Evolutionary conservation across 306 rosid genomes (phyloP), one percentile per base, ranked within the genome.

Genomic region (Prosopis cineraria): DNA sequence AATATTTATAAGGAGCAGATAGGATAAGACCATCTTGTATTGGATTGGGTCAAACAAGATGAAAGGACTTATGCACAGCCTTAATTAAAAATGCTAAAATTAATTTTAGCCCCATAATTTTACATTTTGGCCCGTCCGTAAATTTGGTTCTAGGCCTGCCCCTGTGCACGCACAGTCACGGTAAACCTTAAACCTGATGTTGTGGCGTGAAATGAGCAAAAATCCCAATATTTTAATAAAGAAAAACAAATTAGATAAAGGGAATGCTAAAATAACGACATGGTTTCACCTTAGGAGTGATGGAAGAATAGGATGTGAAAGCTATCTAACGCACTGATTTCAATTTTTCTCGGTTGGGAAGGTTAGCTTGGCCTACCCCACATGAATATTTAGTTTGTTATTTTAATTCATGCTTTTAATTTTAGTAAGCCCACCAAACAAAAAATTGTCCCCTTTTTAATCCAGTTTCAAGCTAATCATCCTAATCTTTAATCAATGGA

Each of bases 341-440:
- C 5, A 27, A 55, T 2, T n/a, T 34, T 64, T 34, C 70, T 19
- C 45, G 36, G 24, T 64, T 3, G 25, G 30, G 50, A 72, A 72
- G 66, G 71, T 77, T 73, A 25, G 82, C 30, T 30, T 24, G n/a
- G 53, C 72, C 72, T 69, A 60, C 74, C 74, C 78, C 82, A 80
- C 59, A 52, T 52, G 1, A 75, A 17, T 41, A 64, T 48, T 19
- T 50, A 13, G 4, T 72, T 50, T 60, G 55, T 22, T 37, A 59
- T 78, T 10, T 7, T 10, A 64, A 65, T 65, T 20, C 22, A 33
- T 70, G 33, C 9, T 27, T 53, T 34, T 20, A 8, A 70, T 76
- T 65, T 65, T 3, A 24, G 58, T 69, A 39, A 80, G 45, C 70
- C 64, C 73, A 59, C 75, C 74, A 43, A 74, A 41, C 39, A 20